Evolutionary conservation across 1,284 basidiomycete genomes (phyloP).

Genomic region (Heimioporus retisporus): DNA sequence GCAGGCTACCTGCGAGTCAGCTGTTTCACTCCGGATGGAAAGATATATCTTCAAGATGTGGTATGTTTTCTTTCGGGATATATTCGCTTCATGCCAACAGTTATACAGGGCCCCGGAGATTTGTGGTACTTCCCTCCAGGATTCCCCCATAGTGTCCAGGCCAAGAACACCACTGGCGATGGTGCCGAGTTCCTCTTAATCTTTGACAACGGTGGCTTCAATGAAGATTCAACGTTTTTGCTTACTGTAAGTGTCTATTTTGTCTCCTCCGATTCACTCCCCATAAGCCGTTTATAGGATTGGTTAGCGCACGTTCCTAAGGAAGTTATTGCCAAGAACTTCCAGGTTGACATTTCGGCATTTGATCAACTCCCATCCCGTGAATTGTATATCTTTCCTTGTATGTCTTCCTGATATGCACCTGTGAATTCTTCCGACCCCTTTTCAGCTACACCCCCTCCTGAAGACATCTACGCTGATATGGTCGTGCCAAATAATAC

Average conservation of each 20-base stretch:
- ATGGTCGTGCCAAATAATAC: slow-evolving; percentile 57
- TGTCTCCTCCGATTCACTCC: neutral
- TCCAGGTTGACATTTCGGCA: slow-evolving; percentile 49
- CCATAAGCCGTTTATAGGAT: slow-evolving; percentile 40
- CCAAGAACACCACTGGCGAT: slow-evolving; percentile 53
- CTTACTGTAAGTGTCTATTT: slow-evolving; percentile 35
- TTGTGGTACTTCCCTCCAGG: slow-evolving; percentile 72
- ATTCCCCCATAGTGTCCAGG: slow-evolving; percentile 57
- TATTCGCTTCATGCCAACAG: slow-evolving; percentile 20
- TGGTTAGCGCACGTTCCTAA: slow-evolving; percentile 65
- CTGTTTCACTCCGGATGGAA: slow-evolving; percentile 59
- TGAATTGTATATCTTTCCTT: slow-evolving; percentile 68
- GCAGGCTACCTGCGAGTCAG: slow-evolving; percentile 56
- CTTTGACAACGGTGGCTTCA: slow-evolving; percentile 65
- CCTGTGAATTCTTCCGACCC: slow-evolving; percentile 11
- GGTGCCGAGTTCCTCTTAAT: slow-evolving; percentile 71
- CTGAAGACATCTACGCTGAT: slow-evolving; percentile 48
- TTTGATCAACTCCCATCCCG: slow-evolving; percentile 60
- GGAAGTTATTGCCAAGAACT: slow-evolving; percentile 67
- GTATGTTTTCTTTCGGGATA: slow-evolving; percentile 41
- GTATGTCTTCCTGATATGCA: slow-evolving; percentile 29
- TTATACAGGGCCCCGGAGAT: slow-evolving; percentile 49
- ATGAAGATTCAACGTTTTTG: slow-evolving; percentile 67
- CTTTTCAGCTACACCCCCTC: slow-evolving; percentile 48
- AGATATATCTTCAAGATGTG: slow-evolving; percentile 58